Evolutionary conservation across 257 asterid species (phyloP).

Genomic region (Solanum rostratum): DNA sequence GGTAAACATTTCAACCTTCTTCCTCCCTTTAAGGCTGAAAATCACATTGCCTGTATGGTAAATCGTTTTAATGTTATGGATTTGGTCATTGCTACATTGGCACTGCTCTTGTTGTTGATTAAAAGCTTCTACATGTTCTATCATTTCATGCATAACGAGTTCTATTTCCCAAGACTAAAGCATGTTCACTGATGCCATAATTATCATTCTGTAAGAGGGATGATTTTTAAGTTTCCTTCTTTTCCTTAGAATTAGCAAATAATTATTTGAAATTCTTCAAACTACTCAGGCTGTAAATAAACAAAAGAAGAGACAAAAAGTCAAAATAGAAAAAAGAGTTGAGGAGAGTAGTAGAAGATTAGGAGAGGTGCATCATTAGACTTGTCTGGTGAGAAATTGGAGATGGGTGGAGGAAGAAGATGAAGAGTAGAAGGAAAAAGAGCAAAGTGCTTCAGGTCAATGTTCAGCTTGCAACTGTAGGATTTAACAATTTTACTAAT

Average conservation of each 20-base stretch:
- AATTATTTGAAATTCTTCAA: neutral
- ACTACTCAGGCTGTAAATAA: neutral
- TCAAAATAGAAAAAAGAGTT: neutral
- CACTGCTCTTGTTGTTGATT: neutral
- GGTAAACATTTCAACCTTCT: conserved; percentile 29
- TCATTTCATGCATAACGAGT: neutral
- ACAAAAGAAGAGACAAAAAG: neutral
- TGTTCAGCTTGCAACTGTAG: neutral
- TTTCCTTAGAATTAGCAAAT: neutral
- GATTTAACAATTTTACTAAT: neutral
- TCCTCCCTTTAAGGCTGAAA: conserved; percentile 25
- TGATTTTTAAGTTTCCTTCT: neutral
- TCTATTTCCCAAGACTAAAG: neutral
- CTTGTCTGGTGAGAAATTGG: neutral
- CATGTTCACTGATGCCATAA: neutral
- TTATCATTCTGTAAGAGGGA: neutral
- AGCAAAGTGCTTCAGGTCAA: neutral
- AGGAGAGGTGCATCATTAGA: neutral
- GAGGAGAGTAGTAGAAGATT: neutral
- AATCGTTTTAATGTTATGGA: neutral
- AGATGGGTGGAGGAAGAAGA: neutral
- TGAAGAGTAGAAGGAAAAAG: neutral
- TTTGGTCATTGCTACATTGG: neutral
- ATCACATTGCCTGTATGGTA: conserved; percentile 58
- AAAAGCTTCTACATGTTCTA: neutral